These are phyloP conservation scores for Aspergillus tanneri DNA, from an alignment of 2,329 filamentous ascomycete genomes.

Conservation along the genomic window DNA sequence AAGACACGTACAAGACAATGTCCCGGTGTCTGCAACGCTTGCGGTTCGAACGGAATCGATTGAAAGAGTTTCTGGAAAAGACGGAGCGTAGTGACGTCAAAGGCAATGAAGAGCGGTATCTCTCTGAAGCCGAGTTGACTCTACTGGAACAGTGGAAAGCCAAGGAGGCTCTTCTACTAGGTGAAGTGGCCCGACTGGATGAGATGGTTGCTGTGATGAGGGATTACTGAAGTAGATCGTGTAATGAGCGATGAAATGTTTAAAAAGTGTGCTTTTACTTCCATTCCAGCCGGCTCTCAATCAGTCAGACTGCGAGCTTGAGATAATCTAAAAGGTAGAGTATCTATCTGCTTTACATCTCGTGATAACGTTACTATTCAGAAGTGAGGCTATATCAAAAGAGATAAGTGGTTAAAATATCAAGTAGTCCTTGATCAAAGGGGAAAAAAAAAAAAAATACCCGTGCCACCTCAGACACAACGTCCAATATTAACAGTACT, in stretches of 20 bases:
- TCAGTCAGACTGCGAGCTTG: too few species aligned
- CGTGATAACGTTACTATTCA: too few species aligned
- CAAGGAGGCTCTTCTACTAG: constrained; percentile 68
- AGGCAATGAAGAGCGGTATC: constrained; percentile 76
- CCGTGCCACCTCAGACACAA: too few species aligned
- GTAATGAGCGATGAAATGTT: constrained; percentile 6
- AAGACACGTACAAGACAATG: constrained; percentile 88
- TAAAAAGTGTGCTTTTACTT: constrained; percentile 1
- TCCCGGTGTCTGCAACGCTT: constrained; percentile 78
- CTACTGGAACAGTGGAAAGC: constrained; percentile 63
- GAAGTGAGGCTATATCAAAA: too few species aligned
- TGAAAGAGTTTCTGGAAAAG: constrained; percentile 73
- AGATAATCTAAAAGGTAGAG: too few species aligned
- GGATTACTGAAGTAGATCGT: constrained; percentile 61
- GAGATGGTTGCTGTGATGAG: constrained; percentile 78
- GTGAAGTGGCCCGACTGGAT: constrained; percentile 78
- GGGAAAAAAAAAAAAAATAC: too few species aligned
- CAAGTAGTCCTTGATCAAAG: too few species aligned
- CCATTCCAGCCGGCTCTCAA: too few species aligned
- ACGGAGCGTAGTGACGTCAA: constrained; percentile 83
- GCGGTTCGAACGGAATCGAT: constrained; percentile 69
- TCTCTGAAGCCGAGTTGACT: constrained; percentile 71
- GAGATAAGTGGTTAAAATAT: too few species aligned
- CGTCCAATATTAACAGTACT: too few species aligned
- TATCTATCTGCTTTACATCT: too few species aligned